Evolutionary conservation across 352 stramenopile species (phyloP), one percentile per base, ranked within the genome.

Genomic region (Peronospora tabacina): DNA sequence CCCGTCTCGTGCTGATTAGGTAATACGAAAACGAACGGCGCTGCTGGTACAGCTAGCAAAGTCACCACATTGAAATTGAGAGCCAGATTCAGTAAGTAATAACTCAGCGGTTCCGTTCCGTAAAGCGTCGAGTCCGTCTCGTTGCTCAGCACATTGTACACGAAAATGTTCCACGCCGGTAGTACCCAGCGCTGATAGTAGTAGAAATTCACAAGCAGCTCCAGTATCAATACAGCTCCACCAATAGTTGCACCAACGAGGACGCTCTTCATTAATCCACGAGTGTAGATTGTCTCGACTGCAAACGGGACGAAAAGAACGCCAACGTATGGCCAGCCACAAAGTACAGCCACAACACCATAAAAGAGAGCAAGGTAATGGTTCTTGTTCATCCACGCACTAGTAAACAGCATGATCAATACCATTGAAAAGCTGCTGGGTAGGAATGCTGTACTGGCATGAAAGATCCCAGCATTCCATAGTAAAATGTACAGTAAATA

Each of bases 101-200:
- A 99, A 41, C 71, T 91, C 49, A 78, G 67, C 13, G 93, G 92
- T 59, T 98, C 95, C 5, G 95, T 85, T 38, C 95, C 96, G 63
- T 99, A 99, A 7, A 99, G 76, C 48, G 97, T 95, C 68, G 97
- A 97, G 57, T 97, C 95, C n/a, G 72, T 90, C 53, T 90, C 75
- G 48, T 45, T 61, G 34, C 75, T 88, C 34, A 95, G 61, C 36
- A 95, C 87, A 66, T 99, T 99, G 73, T 99, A 99, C 4, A 82
- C 52, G 13, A 98, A 74, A 44, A 98, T 97, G 61, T 98, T 97
- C 71, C 81, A 91, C 32, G 79, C 85, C 5, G 95, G 87, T 8
- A 95, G 52, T 39, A 90, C 72, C 47, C 77, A 50, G 5, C 87
- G 41, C 68, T 78, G 52, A 69, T 86, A 83, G 59, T 69, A 85